A percentile compares a stretch with the other conserved stretches of the same genome.
Evolutionary conservation across 2,329 filamentous ascomycete genomes (phyloP).

Genomic region (Cladosporium colombiae): DNA sequence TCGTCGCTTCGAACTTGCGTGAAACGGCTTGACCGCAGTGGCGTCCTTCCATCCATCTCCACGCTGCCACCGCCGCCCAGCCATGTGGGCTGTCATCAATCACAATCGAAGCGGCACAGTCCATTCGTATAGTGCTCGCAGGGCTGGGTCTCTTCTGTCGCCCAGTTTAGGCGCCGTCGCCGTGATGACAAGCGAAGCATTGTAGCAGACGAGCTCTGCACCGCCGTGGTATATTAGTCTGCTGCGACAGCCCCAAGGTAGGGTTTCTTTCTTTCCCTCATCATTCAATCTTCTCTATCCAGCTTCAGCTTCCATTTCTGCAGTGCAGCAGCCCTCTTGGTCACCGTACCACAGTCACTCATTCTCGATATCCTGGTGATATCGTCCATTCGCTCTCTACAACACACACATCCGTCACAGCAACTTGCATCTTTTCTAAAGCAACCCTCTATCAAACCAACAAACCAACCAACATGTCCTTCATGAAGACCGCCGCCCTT

Average conservation of each 20-base stretch:
- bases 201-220: neutral
- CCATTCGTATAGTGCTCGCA: neutral
- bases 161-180: constrained; percentile 14
- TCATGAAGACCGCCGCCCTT: constrained; percentile 31
- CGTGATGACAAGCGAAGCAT: constrained; percentile 9
- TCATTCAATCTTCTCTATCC: constrained; percentile 17
- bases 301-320: constrained; percentile 9
- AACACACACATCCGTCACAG: constrained; percentile 10
- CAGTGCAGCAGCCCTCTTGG: constrained; percentile 16
- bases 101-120: constrained; percentile 1
- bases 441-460: neutral
- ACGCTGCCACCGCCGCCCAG: neutral
- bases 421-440: constrained; percentile 8
- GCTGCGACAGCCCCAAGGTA: constrained; percentile 9
- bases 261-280: constrained; percentile 10
- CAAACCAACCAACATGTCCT: constrained; percentile 28
- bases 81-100: constrained; percentile 19
- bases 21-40: constrained; percentile 13
- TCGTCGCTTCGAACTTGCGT: constrained; percentile 11
- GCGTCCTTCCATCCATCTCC: neutral
- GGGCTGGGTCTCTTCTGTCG: neutral
- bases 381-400: constrained; percentile 19
- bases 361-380: constrained; percentile 21
- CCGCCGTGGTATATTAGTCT: constrained; percentile 7
- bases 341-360: constrained; percentile 19